Percentiles rank a stretch among this genome's conserved stretches.
phyloP scores from a whole-genome alignment of 257 asterid genomes.

The Cruciata laevipes region DNA sequence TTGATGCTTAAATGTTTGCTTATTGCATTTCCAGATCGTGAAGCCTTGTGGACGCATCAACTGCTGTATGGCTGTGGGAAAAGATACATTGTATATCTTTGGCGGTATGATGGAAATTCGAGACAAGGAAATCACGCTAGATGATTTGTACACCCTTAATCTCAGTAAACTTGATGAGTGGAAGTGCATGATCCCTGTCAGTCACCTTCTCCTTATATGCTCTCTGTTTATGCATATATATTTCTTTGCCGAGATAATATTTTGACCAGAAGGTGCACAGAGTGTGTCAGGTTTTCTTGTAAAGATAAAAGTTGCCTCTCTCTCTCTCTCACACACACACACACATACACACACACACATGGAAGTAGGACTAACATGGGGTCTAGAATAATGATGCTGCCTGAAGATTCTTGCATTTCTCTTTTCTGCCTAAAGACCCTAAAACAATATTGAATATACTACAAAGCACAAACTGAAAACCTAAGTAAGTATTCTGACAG shows the following conservation, averaged over 20 bases:
- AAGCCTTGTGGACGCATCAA: conserved; percentile 97
- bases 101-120: conserved; percentile 97
- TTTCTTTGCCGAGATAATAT: neutral
- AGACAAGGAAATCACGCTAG: conserved; percentile 88
- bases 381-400: neutral
- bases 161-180: conserved; percentile 96
- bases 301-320: neutral
- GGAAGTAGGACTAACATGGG: neutral
- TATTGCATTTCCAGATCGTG: conserved; percentile 49
- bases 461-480: neutral
- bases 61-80: conserved; percentile 78
- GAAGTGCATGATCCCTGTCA: conserved; percentile 85
- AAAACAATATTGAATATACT: neutral
- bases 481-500: neutral
- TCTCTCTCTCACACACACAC: neutral
- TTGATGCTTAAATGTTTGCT: conserved; percentile 11
- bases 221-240: neutral
- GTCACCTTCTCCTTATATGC: conserved; percentile 21
- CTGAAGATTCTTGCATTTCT: neutral
- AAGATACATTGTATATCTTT: conserved; percentile 75
- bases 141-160: conserved; percentile 79
- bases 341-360: neutral
- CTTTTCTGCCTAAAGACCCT: neutral
- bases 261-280: neutral
- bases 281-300: neutral